phyloP scores from a whole-genome alignment of 75 land plant species.

The Azolla pinnata region DNA sequence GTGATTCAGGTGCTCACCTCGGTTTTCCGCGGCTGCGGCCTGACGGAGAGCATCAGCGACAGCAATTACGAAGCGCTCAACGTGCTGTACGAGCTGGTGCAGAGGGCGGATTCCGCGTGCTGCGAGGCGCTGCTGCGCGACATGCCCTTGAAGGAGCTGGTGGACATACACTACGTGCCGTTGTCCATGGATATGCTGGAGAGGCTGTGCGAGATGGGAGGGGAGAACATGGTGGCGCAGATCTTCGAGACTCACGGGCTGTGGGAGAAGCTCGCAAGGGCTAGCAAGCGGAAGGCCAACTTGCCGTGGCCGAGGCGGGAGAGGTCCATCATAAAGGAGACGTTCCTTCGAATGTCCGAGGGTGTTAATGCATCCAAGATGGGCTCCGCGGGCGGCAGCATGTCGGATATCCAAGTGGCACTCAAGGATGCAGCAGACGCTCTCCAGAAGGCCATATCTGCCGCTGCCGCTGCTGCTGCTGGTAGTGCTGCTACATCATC shows the following conservation, averaged over 20 bases:
- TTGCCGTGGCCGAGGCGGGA: background rate
- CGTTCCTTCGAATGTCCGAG: background rate
- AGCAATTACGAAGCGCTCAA: slow-evolving; percentile 1
- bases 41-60: background rate
- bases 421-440: background rate
- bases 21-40: background rate
- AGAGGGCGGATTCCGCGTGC: background rate
- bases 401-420: background rate
- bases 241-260: slow-evolving; percentile 3
- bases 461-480: too few species aligned
- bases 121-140: background rate
- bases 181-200: slow-evolving; percentile 6
- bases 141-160: slow-evolving; percentile 6
- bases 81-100: slow-evolving; percentile 4
- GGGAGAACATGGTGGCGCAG: background rate
- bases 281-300: background rate
- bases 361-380: background rate
- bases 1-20: slow-evolving; percentile 1
- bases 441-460: background rate
- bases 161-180: background rate
- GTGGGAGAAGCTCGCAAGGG: background rate
- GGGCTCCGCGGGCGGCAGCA: background rate
- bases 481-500: too few species aligned
- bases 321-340: slow-evolving; percentile 1
- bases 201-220: slow-evolving; percentile 2